phyloP scores from a whole-genome alignment of 2,329 filamentous ascomycete species.

The Drechslera avenae region DNA sequence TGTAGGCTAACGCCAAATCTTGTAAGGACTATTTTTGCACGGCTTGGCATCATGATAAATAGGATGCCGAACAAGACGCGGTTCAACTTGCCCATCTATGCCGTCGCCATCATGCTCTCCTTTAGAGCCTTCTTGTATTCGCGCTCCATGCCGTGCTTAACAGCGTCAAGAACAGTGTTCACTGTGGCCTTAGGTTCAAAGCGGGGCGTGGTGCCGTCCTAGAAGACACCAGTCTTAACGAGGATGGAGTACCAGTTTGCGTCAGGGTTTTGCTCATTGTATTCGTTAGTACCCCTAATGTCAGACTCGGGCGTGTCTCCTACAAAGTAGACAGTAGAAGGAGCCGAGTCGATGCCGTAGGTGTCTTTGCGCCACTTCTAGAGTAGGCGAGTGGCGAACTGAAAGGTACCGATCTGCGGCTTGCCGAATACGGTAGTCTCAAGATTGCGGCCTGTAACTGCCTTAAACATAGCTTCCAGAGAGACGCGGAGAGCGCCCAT shows the following conservation, averaged over 20 bases:
- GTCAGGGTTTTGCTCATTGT: slow-evolving; percentile 73
- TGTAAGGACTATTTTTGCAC: too few species aligned
- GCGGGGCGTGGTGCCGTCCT: slow-evolving; percentile 82
- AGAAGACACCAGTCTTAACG: slow-evolving; percentile 87
- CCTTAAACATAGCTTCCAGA: slow-evolving; percentile 82
- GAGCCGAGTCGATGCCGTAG: slow-evolving; percentile 76
- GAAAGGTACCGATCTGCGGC: slow-evolving; percentile 88
- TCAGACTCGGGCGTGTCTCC: slow-evolving; percentile 94
- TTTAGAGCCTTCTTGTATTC: slow-evolving; percentile 61
- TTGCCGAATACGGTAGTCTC: slow-evolving; percentile 90
- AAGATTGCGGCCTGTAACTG: slow-evolving; percentile 80
- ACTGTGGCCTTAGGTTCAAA: slow-evolving; percentile 79
- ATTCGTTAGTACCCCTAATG: slow-evolving; percentile 88
- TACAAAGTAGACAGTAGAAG: slow-evolving; percentile 91
- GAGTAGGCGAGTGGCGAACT: slow-evolving; percentile 85
- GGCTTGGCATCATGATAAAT: too few species aligned
- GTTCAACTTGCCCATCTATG: too few species aligned
- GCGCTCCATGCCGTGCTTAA: slow-evolving; percentile 82
- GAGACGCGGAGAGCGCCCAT: slow-evolving; percentile 92
- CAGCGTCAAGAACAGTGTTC: slow-evolving; percentile 80
- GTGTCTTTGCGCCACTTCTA: slow-evolving; percentile 85
- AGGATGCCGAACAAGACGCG: too few species aligned
- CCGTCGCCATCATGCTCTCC: slow-evolving; percentile 37
- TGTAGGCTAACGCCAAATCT: too few species aligned
- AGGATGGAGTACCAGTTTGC: slow-evolving; percentile 91